A percentile compares a stretch with the other conserved stretches of the same genome.
Evolutionary conservation across 305 asterid species (phyloP).

Genomic region (Fraxinus velutina): DNA sequence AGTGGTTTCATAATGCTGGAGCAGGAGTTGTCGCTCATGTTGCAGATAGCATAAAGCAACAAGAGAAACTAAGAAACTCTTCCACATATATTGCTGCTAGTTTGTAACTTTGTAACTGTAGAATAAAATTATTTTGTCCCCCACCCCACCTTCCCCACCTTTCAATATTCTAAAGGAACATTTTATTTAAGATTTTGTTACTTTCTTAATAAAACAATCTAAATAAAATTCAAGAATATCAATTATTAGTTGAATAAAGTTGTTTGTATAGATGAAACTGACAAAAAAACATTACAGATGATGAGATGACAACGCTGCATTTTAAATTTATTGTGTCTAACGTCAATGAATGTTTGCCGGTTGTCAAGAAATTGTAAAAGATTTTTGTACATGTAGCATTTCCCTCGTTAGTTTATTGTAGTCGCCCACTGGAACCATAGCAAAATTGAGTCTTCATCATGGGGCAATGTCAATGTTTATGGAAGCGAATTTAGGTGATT

Average conservation of each 20-base stretch:
- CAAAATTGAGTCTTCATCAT: not conserved
- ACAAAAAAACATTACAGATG: not conserved
- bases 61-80: slow-evolving; percentile 51
- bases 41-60: slow-evolving; percentile 71
- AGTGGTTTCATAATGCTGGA: slow-evolving; percentile 78
- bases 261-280: not conserved
- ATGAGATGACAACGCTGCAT: not conserved
- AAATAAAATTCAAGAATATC: not conserved
- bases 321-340: not conserved
- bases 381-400: not conserved
- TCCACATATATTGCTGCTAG: slow-evolving; percentile 41
- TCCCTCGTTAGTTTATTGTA: not conserved
- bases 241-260: not conserved
- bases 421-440: not conserved
- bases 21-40: slow-evolving; percentile 86
- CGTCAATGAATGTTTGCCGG: not conserved
- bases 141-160: not conserved
- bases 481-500: not conserved
- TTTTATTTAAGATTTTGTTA: not conserved
- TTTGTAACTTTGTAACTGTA: slow-evolving; percentile 31
- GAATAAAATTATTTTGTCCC: not conserved
- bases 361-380: not conserved
- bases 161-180: not conserved
- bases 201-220: not conserved
- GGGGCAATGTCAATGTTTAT: not conserved